A percentile compares a stretch with the other conserved stretches of the same genome.
phyloP scores from a whole-genome alignment of 345 rosid species.

The Arabidopsis suecica region DNA sequence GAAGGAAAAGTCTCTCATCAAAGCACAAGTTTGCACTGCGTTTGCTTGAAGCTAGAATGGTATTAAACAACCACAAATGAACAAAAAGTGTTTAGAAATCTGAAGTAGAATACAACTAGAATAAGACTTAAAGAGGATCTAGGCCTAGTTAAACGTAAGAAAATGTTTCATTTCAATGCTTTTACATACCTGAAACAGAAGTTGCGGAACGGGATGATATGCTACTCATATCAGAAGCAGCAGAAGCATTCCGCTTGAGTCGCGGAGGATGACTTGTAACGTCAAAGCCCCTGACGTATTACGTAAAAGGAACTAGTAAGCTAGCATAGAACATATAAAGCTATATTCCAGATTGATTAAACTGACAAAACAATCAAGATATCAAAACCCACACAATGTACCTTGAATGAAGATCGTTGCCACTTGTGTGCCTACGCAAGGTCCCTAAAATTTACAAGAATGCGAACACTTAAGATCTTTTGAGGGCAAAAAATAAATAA shows the following conservation, averaged over 20 bases:
- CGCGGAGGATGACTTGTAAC: slow-evolving; percentile 52
- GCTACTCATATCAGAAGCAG: slow-evolving; percentile 75
- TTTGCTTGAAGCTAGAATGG: slow-evolving; percentile 56
- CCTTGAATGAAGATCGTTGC: slow-evolving; percentile 68
- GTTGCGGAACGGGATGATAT: slow-evolving; percentile 52
- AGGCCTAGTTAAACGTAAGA: neutral
- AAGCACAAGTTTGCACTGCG: slow-evolving; percentile 77
- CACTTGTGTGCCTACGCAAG: slow-evolving; percentile 60
- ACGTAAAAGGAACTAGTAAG: slow-evolving; percentile 8
- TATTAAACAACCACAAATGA: slow-evolving; percentile 25
- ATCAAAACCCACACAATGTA: slow-evolving; percentile 37
- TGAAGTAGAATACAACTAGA: neutral
- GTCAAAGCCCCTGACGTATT: slow-evolving; percentile 57
- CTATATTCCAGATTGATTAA: neutral
- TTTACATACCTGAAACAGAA: slow-evolving; percentile 57
- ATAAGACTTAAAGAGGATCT: slow-evolving; percentile 11
- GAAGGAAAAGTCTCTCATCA: slow-evolving; percentile 79
- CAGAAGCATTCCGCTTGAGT: slow-evolving; percentile 75
- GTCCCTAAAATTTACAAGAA: slow-evolving; percentile 50
- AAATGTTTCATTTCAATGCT: neutral
- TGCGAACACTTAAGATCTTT: neutral
- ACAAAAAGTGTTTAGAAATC: neutral
- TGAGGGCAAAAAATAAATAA: neutral
- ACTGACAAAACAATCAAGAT: neutral
- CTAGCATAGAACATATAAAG: neutral